Conservation (phyloP, 352 stramenopile genomes). For the Thraustotheca clavata region DNA sequence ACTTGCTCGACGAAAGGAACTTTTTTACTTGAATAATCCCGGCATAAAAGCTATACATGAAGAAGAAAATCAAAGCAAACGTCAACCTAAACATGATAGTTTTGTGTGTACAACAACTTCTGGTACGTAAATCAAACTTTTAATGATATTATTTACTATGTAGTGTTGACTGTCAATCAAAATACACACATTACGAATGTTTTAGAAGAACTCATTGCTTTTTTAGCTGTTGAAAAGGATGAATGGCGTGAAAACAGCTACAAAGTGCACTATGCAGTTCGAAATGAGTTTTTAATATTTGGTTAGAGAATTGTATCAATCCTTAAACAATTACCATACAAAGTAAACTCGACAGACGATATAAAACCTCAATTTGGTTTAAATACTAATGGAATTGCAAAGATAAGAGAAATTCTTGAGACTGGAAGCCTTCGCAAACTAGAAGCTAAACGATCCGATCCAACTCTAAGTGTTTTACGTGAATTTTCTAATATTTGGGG, state of each 20-base stretch:
- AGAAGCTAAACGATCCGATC: slow-evolving; percentile 66
- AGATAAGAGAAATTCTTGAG: slow-evolving; percentile 69
- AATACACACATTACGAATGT: slow-evolving; percentile 70
- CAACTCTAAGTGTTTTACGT: slow-evolving; percentile 43
- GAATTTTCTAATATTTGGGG: slow-evolving; percentile 68
- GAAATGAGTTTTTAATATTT: neutral
- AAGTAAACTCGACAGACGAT: slow-evolving; percentile 49
- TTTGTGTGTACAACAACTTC: slow-evolving; percentile 72
- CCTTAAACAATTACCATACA: slow-evolving; percentile 50
- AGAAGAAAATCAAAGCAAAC: slow-evolving; percentile 26
- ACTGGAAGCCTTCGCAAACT: slow-evolving; percentile 67
- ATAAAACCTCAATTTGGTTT: slow-evolving; percentile 30
- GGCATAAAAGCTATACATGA: slow-evolving; percentile 38
- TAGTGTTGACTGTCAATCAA: slow-evolving; percentile 58
- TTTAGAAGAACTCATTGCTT: slow-evolving; percentile 75
- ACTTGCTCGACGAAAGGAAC: slow-evolving; percentile 34
- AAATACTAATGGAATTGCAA: slow-evolving; percentile 27
- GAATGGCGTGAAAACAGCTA: slow-evolving; percentile 78
- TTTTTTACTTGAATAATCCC: slow-evolving; percentile 74
- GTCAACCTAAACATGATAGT: slow-evolving; percentile 35
- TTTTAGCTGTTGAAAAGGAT: slow-evolving; percentile 60
- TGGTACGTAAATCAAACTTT: slow-evolving; percentile 27
- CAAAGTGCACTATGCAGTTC: slow-evolving; percentile 32
- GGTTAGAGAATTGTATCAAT: slow-evolving; percentile 59
- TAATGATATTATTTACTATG: neutral